Percentiles rank a stretch among this genome's conserved stretches.
These are phyloP conservation scores for Lanmaoa pseudosensibilis DNA, from an alignment of 768 basidiomycete genomes.

Conservation along the genomic window DNA sequence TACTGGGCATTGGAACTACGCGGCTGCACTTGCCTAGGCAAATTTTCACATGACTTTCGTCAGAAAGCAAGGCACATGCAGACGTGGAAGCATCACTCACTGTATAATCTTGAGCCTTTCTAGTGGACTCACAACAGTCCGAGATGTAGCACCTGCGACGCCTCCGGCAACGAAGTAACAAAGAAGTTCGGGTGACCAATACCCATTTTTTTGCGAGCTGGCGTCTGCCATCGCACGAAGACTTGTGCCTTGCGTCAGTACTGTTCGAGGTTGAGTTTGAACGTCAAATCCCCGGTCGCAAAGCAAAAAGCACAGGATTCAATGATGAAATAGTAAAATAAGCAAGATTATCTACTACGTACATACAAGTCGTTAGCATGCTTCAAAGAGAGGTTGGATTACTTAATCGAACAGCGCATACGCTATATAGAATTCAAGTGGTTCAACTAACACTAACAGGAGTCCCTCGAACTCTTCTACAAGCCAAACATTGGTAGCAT, in stretches of 20 bases:
- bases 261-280: constrained; percentile 2
- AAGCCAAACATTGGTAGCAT: background rate
- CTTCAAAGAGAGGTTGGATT: background rate
- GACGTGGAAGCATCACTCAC: constrained; percentile 46
- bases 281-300: background rate
- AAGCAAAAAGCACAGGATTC: constrained; percentile 14
- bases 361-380: background rate
- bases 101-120: constrained; percentile 97
- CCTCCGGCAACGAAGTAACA: constrained; percentile 59
- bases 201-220: constrained; percentile 29
- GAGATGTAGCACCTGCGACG: constrained; percentile 62
- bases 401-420: background rate
- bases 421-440: background rate
- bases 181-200: constrained; percentile 32
- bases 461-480: background rate
- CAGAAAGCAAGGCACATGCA: background rate
- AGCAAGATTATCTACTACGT: background rate
- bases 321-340: constrained; percentile 3
- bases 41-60: constrained; percentile 5
- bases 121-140: constrained; percentile 90
- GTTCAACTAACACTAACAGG: background rate
- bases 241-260: constrained; percentile 5
- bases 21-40: constrained; percentile 89
- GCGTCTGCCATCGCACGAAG: constrained; percentile 22
- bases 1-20: constrained; percentile 63